Evolutionary conservation across 169 alveolate genomes (phyloP).

Genomic region (Eimeria mitis): DNA sequence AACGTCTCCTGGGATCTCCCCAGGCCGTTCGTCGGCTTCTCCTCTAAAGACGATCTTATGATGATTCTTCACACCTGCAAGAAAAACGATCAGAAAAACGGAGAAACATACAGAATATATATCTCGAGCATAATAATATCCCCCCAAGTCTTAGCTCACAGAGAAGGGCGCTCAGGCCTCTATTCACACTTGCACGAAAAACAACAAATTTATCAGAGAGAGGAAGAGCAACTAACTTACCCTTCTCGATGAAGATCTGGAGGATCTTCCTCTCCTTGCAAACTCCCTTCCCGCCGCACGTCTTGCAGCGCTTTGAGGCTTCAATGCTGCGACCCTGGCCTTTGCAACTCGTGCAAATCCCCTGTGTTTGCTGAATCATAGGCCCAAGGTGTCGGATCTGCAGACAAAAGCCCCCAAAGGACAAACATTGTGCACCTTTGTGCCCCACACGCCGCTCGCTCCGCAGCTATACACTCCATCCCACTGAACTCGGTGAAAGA

Average conservation of each 20-base stretch:
- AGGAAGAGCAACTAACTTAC: conserved; percentile 84
- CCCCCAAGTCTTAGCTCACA: background rate
- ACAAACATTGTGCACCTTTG: background rate
- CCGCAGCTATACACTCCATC: background rate
- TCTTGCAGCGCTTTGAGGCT: conserved; percentile 94
- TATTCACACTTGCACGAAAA: background rate
- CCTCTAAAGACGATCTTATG: conserved; percentile 96
- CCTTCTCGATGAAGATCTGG: conserved; percentile 97
- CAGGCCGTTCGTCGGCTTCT: conserved; percentile 98
- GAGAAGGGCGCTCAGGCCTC: background rate
- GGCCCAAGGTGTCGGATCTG: conserved; percentile 84
- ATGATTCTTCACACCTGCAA: conserved; percentile 91
- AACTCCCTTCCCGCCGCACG: conserved; percentile 91
- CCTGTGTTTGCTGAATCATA: conserved; percentile 89
- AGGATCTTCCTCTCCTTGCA: conserved; percentile 94
- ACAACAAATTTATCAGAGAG: background rate
- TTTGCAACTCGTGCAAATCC: conserved; percentile 92
- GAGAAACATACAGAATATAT: background rate
- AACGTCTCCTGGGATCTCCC: conserved; percentile 97
- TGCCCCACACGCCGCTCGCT: background rate
- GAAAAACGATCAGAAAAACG: background rate
- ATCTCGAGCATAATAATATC: background rate
- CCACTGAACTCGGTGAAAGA: background rate
- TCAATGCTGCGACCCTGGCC: conserved; percentile 94
- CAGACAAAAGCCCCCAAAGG: background rate